These are phyloP conservation scores for Taiozyma sp. DNA, from an alignment of 1,139 yeast species.

Conservation along the genomic window DNA sequence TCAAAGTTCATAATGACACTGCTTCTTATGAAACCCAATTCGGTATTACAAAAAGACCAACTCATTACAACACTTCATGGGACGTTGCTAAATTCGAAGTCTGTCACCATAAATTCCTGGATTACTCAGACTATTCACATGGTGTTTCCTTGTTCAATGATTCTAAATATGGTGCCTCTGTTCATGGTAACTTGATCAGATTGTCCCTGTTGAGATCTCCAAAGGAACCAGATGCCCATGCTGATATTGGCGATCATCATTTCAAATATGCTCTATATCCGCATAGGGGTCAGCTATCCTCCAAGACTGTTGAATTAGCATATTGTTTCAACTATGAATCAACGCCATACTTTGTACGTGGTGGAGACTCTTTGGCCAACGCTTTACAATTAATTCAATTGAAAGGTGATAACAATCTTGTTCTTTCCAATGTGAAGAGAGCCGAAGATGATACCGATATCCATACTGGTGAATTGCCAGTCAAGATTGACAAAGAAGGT, in stretches of 20 bases:
- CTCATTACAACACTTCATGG: constrained; percentile 93
- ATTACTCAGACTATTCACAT: constrained; percentile 75
- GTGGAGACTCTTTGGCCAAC: neutral
- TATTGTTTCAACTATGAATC: constrained; percentile 64
- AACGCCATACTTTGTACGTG: neutral
- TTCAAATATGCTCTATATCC: constrained; percentile 85
- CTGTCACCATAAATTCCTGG: constrained; percentile 91
- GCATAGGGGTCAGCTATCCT: constrained; percentile 60
- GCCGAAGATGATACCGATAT: constrained; percentile 67
- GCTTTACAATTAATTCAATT: neutral
- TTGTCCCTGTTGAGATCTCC: constrained; percentile 79
- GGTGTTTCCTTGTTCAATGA: constrained; percentile 88
- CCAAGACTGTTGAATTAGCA: constrained; percentile 66
- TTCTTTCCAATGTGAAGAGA: constrained; percentile 76
- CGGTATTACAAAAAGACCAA: constrained; percentile 86
- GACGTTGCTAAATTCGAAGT: constrained; percentile 96
- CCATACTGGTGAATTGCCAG: constrained; percentile 33
- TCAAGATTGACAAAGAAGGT: constrained; percentile 23
- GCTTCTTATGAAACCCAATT: constrained; percentile 93
- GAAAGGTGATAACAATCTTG: constrained; percentile 35
- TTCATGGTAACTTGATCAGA: constrained; percentile 86
- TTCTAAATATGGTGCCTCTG: constrained; percentile 85
- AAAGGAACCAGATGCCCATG: constrained; percentile 85
- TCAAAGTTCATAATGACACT: constrained; percentile 63
- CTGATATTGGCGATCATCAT: constrained; percentile 85